Evolutionary conservation across 2,329 filamentous ascomycete species (phyloP).

Genomic region (Chrysosporium keratinophilum): DNA sequence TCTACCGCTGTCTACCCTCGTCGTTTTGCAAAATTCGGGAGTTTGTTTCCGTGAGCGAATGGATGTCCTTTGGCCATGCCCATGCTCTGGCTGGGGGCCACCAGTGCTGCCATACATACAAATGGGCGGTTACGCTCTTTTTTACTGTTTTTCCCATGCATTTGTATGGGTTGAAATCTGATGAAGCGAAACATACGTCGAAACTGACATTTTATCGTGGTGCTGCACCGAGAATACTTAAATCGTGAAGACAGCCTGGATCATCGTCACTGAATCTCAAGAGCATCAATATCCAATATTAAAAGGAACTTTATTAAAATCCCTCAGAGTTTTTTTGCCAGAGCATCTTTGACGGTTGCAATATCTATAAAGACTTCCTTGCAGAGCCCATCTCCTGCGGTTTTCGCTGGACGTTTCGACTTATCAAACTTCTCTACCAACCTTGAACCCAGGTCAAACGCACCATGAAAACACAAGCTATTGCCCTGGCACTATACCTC

Average conservation of each 20-base stretch:
- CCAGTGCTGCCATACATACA: background rate
- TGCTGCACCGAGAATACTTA: background rate
- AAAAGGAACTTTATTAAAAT: background rate
- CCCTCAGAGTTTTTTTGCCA: background rate
- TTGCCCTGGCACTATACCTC: background rate
- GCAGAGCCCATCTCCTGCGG: too few relatives aligned
- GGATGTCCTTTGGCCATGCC: background rate
- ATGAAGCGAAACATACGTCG: too few relatives aligned
- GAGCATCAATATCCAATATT: too few relatives aligned
- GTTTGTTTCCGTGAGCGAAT: background rate
- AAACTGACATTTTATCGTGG: too few relatives aligned
- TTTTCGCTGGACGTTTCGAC: too few relatives aligned
- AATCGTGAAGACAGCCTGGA: background rate
- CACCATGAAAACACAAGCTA: background rate
- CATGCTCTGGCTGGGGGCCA: background rate
- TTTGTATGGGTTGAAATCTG: too few relatives aligned
- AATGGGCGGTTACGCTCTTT: conserved; percentile 1
- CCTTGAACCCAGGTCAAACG: background rate
- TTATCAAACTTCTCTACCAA: background rate
- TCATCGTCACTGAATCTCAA: too few relatives aligned
- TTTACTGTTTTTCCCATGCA: background rate
- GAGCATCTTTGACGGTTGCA: too few relatives aligned
- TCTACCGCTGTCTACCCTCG: background rate
- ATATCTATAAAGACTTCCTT: too few relatives aligned
- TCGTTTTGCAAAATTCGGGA: background rate